These are phyloP conservation scores for Xerocomellus intermedius DNA, from an alignment of 768 basidiomycete species.

Conservation along the genomic window DNA sequence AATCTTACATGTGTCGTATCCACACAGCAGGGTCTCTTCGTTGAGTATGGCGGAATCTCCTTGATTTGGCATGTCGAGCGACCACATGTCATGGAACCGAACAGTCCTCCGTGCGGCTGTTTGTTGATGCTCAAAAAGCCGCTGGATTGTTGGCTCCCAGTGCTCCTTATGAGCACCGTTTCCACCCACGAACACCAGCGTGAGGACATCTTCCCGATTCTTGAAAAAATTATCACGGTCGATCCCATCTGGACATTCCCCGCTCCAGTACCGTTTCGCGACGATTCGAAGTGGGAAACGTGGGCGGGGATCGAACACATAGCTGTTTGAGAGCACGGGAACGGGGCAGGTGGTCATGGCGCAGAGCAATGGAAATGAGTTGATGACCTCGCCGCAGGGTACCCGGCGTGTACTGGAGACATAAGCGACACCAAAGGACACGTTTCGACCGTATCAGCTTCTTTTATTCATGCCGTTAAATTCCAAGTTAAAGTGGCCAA, in stretches of 20 bases:
- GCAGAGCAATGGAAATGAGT: neutral
- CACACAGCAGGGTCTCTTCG: no score
- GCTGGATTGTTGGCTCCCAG: constrained; percentile 4
- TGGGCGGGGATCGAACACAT: constrained; percentile 11
- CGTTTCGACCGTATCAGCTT: no score
- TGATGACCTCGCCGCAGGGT: no score
- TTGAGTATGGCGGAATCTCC: no score
- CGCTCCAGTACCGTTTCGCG: constrained; percentile 9
- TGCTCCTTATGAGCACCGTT: constrained; percentile 5
- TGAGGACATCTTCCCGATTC: neutral
- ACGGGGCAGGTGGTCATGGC: neutral
- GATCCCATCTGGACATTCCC: neutral
- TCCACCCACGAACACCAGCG: constrained; percentile 4
- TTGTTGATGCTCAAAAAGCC: neutral
- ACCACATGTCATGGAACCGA: constrained; percentile 8
- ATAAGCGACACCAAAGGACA: no score
- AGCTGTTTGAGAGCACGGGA: neutral
- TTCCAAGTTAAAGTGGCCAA: no score
- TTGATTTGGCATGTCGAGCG: neutral
- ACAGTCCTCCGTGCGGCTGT: neutral
- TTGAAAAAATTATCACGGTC: neutral
- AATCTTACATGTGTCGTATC: no score
- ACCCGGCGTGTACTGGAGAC: no score
- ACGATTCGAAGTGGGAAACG: constrained; percentile 6
- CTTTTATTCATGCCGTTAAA: no score